phyloP scores from a whole-genome alignment of 2,329 filamentous ascomycete genomes.

The Scedosporium apiospermum region DNA sequence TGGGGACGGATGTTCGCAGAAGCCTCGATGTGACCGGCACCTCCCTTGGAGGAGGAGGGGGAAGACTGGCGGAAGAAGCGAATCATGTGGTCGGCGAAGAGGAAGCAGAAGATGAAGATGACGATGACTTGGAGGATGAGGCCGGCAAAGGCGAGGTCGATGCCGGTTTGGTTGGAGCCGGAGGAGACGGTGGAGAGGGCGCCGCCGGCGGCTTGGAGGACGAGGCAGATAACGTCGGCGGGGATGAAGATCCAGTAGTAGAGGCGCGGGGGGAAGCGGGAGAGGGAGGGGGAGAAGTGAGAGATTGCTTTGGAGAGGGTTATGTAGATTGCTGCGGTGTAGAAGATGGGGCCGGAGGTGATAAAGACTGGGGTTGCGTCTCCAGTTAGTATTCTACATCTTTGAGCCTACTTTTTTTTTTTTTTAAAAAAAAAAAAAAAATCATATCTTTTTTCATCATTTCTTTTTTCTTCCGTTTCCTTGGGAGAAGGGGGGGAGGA shows the following conservation, averaged over 20 bases:
- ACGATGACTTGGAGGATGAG: constrained; percentile 50
- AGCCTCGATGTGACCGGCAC: neutral
- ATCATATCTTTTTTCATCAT: no score
- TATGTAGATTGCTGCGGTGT: constrained; percentile 57
- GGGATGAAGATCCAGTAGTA: constrained; percentile 43
- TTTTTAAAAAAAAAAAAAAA: no score
- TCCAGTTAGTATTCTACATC: neutral
- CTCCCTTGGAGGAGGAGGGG: neutral
- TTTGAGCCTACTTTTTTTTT: neutral
- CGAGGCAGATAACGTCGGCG: constrained; percentile 46
- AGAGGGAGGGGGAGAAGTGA: constrained; percentile 26
- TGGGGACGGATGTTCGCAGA: constrained; percentile 12
- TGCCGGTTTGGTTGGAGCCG: constrained; percentile 27
- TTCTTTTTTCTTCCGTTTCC: neutral
- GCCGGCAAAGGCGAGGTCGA: constrained; percentile 36
- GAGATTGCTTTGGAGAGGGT: constrained; percentile 34
- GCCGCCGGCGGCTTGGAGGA: constrained; percentile 48
- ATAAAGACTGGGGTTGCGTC: constrained; percentile 36
- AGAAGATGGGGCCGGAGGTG: constrained; percentile 36
- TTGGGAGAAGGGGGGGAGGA: neutral
- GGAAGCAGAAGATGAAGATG: constrained; percentile 38
- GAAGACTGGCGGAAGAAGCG: constrained; percentile 25
- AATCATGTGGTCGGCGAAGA: constrained; percentile 40
- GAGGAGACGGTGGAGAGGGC: constrained; percentile 35
- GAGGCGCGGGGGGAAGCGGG: constrained; percentile 31